Evolutionary conservation across 352 stramenopile species (phyloP), one percentile per base, ranked within the genome.

Genomic region (Pythium dissotocum): DNA sequence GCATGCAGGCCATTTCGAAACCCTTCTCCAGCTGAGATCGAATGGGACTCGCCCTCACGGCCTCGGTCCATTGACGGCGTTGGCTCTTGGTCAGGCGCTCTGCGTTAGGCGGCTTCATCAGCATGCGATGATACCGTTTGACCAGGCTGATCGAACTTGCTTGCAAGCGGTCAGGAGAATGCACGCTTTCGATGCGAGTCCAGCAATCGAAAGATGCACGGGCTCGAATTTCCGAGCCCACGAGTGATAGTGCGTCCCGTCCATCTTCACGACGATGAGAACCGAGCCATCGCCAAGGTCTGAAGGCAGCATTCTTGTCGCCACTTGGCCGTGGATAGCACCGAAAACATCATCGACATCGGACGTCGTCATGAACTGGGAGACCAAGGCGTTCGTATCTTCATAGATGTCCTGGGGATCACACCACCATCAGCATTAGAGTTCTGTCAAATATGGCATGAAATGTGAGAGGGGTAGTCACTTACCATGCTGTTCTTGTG

Each of bases 401-500:
- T 51, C 14, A 10, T 51, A 51, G 18, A 51, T 26, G 26, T 51
- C 42, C 42, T 51, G 42, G 42, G 8, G 2, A 44, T 12, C 36
- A 12, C 33, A 38, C 16, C 36, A 44, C 7, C 7, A 44, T 24
- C 36, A 44, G 16, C 2, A 44, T 44, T 3, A 44, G 36, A 10
- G 7, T 18, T 3, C 21, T 24, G 21, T 24, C 21, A 24, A 24
- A 0, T 24, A 24, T 24, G 21, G 21, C 16, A 16, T 44, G 2
- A 14, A 44, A 24, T 24, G 21, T 44, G 6, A 7, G 2, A 44
- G 2, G 14, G 4, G 2, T 12, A 5, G 5, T 10, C 16, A 51
- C 42, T 13, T 51, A 51, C 42, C 42, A 51, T 51, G 42, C 42
- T 51, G 16, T 21, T 51, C 42, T 51, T 51, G 42, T 51, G 7